Evolutionary conservation across 257 asterid genomes (phyloP), one percentile per base, ranked within the genome.

Genomic region (Solanum chmielewskii): DNA sequence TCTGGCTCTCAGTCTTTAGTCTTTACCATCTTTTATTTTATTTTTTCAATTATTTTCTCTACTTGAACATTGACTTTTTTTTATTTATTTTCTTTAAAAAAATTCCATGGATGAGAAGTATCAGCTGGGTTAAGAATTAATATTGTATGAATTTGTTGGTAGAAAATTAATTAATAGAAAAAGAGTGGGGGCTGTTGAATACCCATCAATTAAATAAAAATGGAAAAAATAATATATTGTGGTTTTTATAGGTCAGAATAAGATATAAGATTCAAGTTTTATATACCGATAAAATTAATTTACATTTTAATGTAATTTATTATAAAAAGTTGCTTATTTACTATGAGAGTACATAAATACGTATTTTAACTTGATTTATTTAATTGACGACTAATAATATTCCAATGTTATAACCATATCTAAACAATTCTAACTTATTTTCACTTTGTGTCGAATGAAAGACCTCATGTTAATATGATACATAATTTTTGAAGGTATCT

Each of bases 321-420:
- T 1, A 66, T 66, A 66, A 25, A 64, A 64, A 64, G 35, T 64
- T 59, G 66, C 0, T 59, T 59, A 59, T 20, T 23, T 64, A 4
- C 8, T n/a, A n/a, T 14, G 29, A 68, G 12, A 29, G 11, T n/a
- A 25, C 13, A 62, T 9, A 23, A 4, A 2, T 62, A 23, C 0
- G 2, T 11, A 62, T 62, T n/a, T 68, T 68, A 68, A 6, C 0
- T 68, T 27, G 2, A 27, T 69, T 3, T 35, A 35, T 5, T n/a
- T n/a, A 64, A 64, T 27, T 64, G 16, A 64, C 71, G 0, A n/a
- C 12, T 5, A n/a, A 52, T 16, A 64, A n/a, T 11, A 64, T 20
- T 64, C 0, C 3, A 64, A 11, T 27, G 0, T 11, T n/a, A 9
- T 11, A n/a, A n/a, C 4, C 9, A 64, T 2, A 11, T 64, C 9